Base-by-base conservation (phyloP, 108 stramenopile species). In the Discostella pseudostelligera region DNA sequence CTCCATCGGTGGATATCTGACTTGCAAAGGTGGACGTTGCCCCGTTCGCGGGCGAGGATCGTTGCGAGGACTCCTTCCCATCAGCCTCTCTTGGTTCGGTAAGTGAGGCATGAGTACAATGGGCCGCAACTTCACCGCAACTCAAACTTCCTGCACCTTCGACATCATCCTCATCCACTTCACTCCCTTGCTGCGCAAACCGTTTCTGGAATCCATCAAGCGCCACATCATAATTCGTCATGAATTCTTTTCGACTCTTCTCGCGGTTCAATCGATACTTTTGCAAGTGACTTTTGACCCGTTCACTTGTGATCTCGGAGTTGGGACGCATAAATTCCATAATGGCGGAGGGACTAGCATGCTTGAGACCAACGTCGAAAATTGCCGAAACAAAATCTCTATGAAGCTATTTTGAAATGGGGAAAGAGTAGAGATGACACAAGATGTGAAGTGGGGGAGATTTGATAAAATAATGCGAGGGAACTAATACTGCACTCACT, bases 241-340 rank as follows among this genome's bases (percentile, higher is more conserved):
- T 85, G 71, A 98, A 98, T 59, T 98, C 95, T 46, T 90, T 87
- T 42, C 89, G 90, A 21, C 84, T 86, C 67, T 94, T 93, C 42
- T 74, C 62, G 5, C 90, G 80, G 66, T 98, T 92, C 32, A 96
- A 37, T 6, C 97, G 83, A 69, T 96, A 98, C 71, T 98, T 98
- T 70, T 98, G 97, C 32, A 98, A 65, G 68, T 98, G 97, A 53
- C 83, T 85, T 69, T 98, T 98, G 82, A 98, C 94, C 28, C 96
- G 83, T 76, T 98, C 97, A 25, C 85, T 90, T 12, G 90, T 96
- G 13, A 98, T 86, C 17, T 91, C 65, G 19, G 79, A 83, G 54
- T 86, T 71, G 16, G 76, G 78, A 8, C 81, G 81, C 97, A 98
- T 98, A 50, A 90, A 78, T 49, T 94, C 89, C 74, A 98, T 68